Percentiles rank a stretch among this genome's conserved stretches.
phyloP scores from a whole-genome alignment of 1,284 basidiomycete genomes.

The Ustilago esculenta region DNA sequence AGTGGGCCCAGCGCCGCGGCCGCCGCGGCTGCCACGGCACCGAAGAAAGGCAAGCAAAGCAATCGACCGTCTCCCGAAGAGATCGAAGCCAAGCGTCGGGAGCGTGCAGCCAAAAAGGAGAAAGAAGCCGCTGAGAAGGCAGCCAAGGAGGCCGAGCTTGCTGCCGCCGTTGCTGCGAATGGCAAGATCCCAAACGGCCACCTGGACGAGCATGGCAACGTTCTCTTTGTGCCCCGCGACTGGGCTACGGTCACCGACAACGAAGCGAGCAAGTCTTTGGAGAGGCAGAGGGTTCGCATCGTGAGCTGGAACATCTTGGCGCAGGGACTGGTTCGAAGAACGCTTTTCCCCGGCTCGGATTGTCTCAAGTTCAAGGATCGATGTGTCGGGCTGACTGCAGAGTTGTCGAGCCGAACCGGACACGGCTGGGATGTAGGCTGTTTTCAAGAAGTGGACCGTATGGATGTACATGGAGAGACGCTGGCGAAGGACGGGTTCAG shows the following conservation, averaged over 20 bases:
- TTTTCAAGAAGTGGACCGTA: slow-evolving; percentile 68
- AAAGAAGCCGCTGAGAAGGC: slow-evolving; percentile 48
- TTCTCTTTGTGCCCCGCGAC: slow-evolving; percentile 42
- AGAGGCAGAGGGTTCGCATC: slow-evolving; percentile 29
- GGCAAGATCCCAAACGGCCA: slow-evolving; percentile 45
- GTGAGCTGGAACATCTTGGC: slow-evolving; percentile 67
- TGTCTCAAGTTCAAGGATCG: slow-evolving; percentile 67
- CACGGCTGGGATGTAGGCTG: slow-evolving; percentile 67
- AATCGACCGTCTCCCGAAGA: slow-evolving; percentile 42
- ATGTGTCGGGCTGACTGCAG: slow-evolving; percentile 50
- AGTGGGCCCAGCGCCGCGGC: not conserved
- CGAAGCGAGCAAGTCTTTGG: not conserved
- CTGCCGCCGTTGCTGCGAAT: slow-evolving; percentile 36
- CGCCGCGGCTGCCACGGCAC: not conserved
- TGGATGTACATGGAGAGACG: slow-evolving; percentile 60
- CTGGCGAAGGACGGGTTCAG: slow-evolving; percentile 52
- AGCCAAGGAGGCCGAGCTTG: slow-evolving; percentile 41
- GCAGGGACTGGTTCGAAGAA: slow-evolving; percentile 67
- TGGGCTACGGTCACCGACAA: slow-evolving; percentile 27
- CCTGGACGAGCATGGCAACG: slow-evolving; percentile 33
- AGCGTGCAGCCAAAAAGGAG: slow-evolving; percentile 48
- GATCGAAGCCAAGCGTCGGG: slow-evolving; percentile 43
- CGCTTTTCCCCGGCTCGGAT: slow-evolving; percentile 68
- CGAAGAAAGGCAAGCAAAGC: slow-evolving; percentile 29
- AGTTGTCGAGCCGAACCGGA: slow-evolving; percentile 45